Conservation (phyloP, 331 rosid genomes). For the Acacia concinna region DNA sequence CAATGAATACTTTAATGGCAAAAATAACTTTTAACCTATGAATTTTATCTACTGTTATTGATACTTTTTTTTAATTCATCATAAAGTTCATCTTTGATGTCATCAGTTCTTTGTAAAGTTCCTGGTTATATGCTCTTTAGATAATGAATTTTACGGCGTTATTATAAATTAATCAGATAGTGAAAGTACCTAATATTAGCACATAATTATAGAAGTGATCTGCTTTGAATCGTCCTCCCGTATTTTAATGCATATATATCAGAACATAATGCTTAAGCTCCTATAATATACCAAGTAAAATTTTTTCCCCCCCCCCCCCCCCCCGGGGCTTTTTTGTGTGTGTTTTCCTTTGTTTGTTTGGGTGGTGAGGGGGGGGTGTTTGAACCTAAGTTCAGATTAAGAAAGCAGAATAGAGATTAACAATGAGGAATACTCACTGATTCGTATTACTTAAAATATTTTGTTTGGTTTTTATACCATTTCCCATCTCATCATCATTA, state of each 20-base stretch:
- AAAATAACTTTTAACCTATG: too few species aligned
- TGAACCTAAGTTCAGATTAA: background rate
- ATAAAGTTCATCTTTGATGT: background rate
- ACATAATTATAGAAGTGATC: slow-evolving; percentile 17
- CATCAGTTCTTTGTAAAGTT: background rate
- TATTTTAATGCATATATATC: background rate
- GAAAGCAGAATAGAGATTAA: background rate
- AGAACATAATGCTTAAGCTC: slow-evolving; percentile 15
- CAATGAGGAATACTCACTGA: background rate
- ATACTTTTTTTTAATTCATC: background rate
- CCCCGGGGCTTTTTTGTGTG: too few species aligned
- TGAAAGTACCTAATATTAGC: slow-evolving; percentile 13
- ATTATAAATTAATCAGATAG: slow-evolving; percentile 1
- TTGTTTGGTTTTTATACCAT: too few species aligned
- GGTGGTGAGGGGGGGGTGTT: too few species aligned
- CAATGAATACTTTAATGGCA: too few species aligned
- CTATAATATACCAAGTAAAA: too few species aligned
- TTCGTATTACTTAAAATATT: background rate
- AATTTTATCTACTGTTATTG: background rate
- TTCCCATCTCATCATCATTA: too few species aligned
- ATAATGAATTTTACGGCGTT: slow-evolving; percentile 25
- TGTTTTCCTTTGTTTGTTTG: too few species aligned
- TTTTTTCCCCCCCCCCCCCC: too few species aligned
- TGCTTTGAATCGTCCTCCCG: background rate
- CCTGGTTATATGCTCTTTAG: slow-evolving; percentile 5